Conservation (phyloP, 441 rosid species). For the Cnidoscolus chayamansa region DNA sequence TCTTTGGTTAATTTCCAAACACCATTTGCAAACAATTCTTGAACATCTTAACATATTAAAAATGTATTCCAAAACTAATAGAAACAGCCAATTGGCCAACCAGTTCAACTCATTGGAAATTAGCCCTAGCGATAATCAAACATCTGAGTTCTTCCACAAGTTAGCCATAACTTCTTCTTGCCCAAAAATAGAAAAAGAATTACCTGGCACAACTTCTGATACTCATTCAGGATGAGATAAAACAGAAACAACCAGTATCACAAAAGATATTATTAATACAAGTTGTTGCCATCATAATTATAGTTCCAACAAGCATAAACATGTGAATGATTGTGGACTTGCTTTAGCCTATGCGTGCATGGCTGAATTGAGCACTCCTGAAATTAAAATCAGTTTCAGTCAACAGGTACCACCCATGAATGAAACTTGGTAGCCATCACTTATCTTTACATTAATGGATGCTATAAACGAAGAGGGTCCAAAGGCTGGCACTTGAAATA, state of each 20-base stretch:
- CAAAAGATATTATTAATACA: neutral
- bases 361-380: too few species aligned
- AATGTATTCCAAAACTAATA: neutral
- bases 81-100: conserved; percentile 10
- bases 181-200: neutral
- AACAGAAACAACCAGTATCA: neutral
- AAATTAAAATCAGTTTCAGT: conserved; percentile 38
- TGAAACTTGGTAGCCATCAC: too few species aligned
- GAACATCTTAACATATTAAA: neutral
- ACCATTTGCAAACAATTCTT: neutral
- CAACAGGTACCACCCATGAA: too few species aligned
- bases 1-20: neutral
- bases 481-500: neutral
- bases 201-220: neutral
- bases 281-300: neutral
- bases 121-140: neutral
- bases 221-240: neutral
- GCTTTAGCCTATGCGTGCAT: neutral
- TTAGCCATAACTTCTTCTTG: neutral
- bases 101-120: conserved; percentile 13
- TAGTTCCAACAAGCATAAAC: neutral
- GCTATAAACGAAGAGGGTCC: neutral
- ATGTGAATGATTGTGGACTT: neutral
- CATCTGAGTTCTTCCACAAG: conserved; percentile 14
- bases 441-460: too few species aligned